phyloP scores from a whole-genome alignment of 768 basidiomycete genomes.

The Tricholoma furcatifolium region DNA sequence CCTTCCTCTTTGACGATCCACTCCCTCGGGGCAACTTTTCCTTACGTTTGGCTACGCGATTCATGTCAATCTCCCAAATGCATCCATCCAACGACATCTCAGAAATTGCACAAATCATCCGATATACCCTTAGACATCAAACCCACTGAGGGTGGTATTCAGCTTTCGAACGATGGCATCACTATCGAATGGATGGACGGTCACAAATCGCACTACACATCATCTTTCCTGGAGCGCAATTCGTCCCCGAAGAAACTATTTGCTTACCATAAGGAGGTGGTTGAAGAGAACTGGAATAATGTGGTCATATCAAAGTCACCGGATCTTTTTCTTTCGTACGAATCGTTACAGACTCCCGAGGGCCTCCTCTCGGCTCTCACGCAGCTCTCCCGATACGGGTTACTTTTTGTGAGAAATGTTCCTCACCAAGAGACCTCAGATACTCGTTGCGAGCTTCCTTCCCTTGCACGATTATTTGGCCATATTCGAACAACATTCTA shows the following conservation, averaged over 20 bases:
- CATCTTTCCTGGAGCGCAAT: conserved; percentile 45
- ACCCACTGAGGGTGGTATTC: conserved; percentile 43
- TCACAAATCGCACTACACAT: conserved; percentile 54
- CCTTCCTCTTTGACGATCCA: conserved; percentile 34
- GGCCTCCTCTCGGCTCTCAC: conserved; percentile 59
- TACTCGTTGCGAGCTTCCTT: conserved; percentile 62
- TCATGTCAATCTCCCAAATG: conserved; percentile 69
- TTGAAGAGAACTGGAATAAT: conserved; percentile 13
- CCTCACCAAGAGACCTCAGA: conserved; percentile 61
- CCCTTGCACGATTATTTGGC: conserved; percentile 68
- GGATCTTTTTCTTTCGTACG: conserved; percentile 58
- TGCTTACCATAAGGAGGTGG: conserved; percentile 18
- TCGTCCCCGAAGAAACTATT: conserved; percentile 26
- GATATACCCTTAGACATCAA: conserved; percentile 55
- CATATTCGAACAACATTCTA: conserved; percentile 88
- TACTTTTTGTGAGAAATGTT: conserved; percentile 71
- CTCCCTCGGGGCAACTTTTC: conserved; percentile 46
- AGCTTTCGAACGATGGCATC: conserved; percentile 43
- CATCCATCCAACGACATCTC: conserved; percentile 74
- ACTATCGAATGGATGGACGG: conserved; percentile 56
- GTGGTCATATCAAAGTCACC: conserved; percentile 17
- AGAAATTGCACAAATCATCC: conserved; percentile 72
- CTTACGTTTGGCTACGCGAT: conserved; percentile 82
- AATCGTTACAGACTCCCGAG: conserved; percentile 38
- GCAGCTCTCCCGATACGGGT: conserved; percentile 70